Evolutionary conservation across 2,329 filamentous ascomycete species (phyloP), one percentile per base, ranked within the genome.

Genomic region (Verticillium longisporum): DNA sequence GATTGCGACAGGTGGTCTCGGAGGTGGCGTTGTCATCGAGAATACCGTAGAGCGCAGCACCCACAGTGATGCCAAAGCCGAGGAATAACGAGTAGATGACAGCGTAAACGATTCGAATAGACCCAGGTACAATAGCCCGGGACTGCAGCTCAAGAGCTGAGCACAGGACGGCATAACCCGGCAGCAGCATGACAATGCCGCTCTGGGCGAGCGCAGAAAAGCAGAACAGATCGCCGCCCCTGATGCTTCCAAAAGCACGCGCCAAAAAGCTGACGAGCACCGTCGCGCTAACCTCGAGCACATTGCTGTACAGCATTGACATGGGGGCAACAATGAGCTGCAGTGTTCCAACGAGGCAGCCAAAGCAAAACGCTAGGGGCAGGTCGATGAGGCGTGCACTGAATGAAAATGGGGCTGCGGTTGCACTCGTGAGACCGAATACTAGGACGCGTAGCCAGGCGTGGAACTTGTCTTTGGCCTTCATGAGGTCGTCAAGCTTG

Each of bases 351-450:
- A 93, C 80, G 7, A 91, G 75, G 66, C 83, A 88, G 1, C 90
- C 90, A 1, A 93, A 80, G 21, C 88, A 63, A 71, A 92, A 93
- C 31, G 83, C 82, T 41, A 92, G 81, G 0, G 89, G 90, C 53
- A 92, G 77, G 68, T 94, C 90, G 66, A 92, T 87, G 1, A 85
- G 78, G 13, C 89, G 82, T 4, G 87, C 89, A 63, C 83, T 78
- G 69, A 92, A 93, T 1, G 89, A 90, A 68, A 92, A 93, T 0
- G 90, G 89, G 0, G 87, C 89, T 7, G 90, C 89, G 2, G 80
- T 83, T 0, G 85, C 87, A 55, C 88, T 90, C 11, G 90, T 90
- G 45, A 91, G 76, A 2, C 91, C 90, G 66, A 91, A 91, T 18
- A 90, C 78, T 6, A 87, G 69, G 11, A 93, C 86, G 13, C 83